Conservation (phyloP, 2,329 filamentous ascomycete genomes). For the Thielaviopsis populi region DNA sequence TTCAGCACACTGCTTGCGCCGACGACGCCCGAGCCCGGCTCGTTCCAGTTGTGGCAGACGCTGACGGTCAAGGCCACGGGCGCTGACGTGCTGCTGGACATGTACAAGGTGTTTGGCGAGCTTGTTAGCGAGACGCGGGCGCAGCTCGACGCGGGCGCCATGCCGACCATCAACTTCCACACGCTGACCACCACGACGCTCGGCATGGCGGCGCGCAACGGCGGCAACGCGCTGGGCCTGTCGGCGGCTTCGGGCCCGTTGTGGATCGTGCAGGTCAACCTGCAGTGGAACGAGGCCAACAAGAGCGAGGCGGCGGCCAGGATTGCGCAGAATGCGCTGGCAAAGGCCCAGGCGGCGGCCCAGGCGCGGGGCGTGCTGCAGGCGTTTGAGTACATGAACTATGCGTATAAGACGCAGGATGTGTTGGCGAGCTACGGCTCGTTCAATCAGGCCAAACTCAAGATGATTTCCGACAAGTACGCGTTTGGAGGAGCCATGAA, state of each 20-base stretch:
- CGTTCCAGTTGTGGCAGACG: constrained; percentile 2
- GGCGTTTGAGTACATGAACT: constrained; percentile 29
- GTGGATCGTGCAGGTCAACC: constrained; percentile 19
- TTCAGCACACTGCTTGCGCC: neutral
- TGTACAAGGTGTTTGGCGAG: constrained; percentile 22
- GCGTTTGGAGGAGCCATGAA: constrained; percentile 24
- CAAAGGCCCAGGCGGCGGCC: constrained; percentile 17
- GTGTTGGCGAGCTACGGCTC: constrained; percentile 28
- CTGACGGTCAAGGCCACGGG: constrained; percentile 19
- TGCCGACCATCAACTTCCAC: constrained; percentile 26
- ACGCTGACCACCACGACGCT: constrained; percentile 28
- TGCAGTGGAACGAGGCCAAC: constrained; percentile 19
- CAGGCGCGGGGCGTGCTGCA: neutral
- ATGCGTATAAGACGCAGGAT: constrained; percentile 27
- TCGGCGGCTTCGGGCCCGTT: constrained; percentile 20
- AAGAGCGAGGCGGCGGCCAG: constrained; percentile 19
- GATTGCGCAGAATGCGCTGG: constrained; percentile 17
- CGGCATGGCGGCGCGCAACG: constrained; percentile 24
- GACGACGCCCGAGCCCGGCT: constrained; percentile 1
- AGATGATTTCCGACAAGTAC: constrained; percentile 22
- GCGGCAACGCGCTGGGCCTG: constrained; percentile 27
- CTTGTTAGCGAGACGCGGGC: constrained; percentile 22
- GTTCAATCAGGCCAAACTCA: constrained; percentile 24
- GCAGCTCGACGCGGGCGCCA: neutral
- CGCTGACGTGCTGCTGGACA: constrained; percentile 21